Conservation (phyloP, 345 rosid genomes). For the Orychophragmus violaceus region DNA sequence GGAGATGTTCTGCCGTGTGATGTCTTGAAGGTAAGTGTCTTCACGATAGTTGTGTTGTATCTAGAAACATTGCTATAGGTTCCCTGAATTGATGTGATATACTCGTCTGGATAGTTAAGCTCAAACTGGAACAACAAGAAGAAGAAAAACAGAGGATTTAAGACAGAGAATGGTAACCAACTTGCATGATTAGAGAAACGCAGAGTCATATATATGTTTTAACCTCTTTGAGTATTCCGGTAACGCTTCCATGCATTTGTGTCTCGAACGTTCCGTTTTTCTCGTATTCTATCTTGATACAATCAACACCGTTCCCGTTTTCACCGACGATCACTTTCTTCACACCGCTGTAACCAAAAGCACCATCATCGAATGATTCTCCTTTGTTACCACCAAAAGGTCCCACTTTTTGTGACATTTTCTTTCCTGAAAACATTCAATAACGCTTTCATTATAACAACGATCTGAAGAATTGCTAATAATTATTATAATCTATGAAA, state of each 20-base stretch:
- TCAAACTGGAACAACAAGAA: background rate
- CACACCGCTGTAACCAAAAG: background rate
- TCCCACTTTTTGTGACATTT: background rate
- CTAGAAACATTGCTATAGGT: background rate
- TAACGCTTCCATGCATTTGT: background rate
- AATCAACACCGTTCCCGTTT: background rate
- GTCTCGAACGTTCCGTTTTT: conserved; percentile 3
- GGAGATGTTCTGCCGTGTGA: background rate
- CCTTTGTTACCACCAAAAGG: conserved; percentile 2
- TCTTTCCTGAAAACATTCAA: background rate
- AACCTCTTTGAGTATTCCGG: background rate
- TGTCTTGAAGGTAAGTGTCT: background rate
- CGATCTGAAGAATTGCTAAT: background rate
- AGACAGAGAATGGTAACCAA: background rate
- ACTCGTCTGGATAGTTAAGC: conserved; percentile 18
- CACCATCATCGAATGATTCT: conserved; percentile 9
- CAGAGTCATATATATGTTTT: background rate
- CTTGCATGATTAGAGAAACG: background rate
- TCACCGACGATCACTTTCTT: background rate
- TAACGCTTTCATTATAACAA: background rate
- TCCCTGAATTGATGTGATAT: conserved; percentile 1
- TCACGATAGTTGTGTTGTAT: conserved; percentile 1
- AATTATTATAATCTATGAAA: background rate
- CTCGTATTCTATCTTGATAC: background rate
- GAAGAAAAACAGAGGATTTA: background rate